Conservation (phyloP, 2,329 filamentous ascomycete species). For the Sporothrix brunneoviolacea region DNA sequence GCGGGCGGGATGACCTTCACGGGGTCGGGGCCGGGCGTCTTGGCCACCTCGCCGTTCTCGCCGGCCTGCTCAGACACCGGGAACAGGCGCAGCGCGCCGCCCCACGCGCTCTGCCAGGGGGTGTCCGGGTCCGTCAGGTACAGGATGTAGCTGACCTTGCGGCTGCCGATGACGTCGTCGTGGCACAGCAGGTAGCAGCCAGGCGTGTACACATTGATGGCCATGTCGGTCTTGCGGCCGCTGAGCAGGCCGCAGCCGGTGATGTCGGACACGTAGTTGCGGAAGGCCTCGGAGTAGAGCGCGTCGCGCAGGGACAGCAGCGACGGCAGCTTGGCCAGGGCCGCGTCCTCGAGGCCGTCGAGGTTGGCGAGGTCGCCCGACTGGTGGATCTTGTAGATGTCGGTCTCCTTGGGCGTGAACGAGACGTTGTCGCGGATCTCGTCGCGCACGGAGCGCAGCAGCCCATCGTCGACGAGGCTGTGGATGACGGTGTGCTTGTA, state of each 20-base stretch:
- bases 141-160: constrained; percentile 92
- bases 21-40: constrained; percentile 72
- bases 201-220: constrained; percentile 96
- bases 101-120: constrained; percentile 87
- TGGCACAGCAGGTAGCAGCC: constrained; percentile 94
- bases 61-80: constrained; percentile 60
- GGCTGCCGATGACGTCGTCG: constrained; percentile 97
- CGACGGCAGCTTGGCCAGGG: constrained; percentile 78
- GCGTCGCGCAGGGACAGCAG: constrained; percentile 90
- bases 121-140: constrained; percentile 90
- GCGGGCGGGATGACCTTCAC: constrained; percentile 82
- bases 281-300: constrained; percentile 84
- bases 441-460: constrained; percentile 77
- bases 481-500: constrained; percentile 94
- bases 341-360: constrained; percentile 82
- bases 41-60: constrained; percentile 66
- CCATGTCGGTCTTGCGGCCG: constrained; percentile 96
- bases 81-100: constrained; percentile 83
- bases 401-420: constrained; percentile 97
- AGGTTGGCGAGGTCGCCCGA: constrained; percentile 96
- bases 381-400: constrained; percentile 99
- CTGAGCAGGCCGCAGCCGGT: constrained; percentile 82
- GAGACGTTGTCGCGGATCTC: constrained; percentile 88
- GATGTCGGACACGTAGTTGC: constrained; percentile 79
- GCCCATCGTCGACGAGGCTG: constrained; percentile 67